These are phyloP conservation scores for Ophiosphaerella herpotricha DNA, from an alignment of 2,329 filamentous ascomycete genomes.

Conservation along the genomic window DNA sequence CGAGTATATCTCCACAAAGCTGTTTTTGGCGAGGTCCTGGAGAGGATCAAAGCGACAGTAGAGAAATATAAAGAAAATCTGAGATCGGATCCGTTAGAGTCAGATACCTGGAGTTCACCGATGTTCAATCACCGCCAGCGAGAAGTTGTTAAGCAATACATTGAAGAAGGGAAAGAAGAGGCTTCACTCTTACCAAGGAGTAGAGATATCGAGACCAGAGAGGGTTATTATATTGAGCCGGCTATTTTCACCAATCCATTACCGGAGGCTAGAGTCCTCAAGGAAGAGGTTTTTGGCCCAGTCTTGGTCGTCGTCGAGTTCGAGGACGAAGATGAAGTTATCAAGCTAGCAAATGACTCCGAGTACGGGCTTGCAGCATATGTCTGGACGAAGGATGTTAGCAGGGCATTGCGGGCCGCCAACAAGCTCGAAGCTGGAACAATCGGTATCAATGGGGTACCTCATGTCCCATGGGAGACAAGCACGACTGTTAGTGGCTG, in stretches of 20 bases:
- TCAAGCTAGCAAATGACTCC: constrained; percentile 40
- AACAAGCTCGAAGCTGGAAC: too few species aligned
- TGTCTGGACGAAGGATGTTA: too few species aligned
- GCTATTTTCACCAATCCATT: too few species aligned
- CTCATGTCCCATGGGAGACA: too few species aligned
- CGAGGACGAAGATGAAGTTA: constrained; percentile 39
- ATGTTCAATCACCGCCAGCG: constrained; percentile 51
- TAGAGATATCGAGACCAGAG: not conserved
- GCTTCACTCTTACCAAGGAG: not conserved
- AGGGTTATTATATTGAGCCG: constrained; percentile 2
- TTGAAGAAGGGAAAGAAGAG: not conserved
- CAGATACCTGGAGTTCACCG: constrained; percentile 51
- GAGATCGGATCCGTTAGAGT: constrained; percentile 47
- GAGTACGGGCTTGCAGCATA: constrained; percentile 27
- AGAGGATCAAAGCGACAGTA: too few species aligned
- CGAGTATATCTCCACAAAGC: constrained; percentile 58
- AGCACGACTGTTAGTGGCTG: too few species aligned
- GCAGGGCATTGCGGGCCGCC: too few species aligned
- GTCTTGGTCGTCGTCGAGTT: constrained; percentile 36
- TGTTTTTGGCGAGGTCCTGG: constrained; percentile 65
- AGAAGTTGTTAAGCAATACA: not conserved
- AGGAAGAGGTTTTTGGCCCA: constrained; percentile 39
- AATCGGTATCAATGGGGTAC: too few species aligned
- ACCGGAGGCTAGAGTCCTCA: too few species aligned
- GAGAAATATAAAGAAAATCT: too few species aligned